Evolutionary conservation across 768 basidiomycete species (phyloP), one percentile per base, ranked within the genome.

Genomic region (Russula brevipes): DNA sequence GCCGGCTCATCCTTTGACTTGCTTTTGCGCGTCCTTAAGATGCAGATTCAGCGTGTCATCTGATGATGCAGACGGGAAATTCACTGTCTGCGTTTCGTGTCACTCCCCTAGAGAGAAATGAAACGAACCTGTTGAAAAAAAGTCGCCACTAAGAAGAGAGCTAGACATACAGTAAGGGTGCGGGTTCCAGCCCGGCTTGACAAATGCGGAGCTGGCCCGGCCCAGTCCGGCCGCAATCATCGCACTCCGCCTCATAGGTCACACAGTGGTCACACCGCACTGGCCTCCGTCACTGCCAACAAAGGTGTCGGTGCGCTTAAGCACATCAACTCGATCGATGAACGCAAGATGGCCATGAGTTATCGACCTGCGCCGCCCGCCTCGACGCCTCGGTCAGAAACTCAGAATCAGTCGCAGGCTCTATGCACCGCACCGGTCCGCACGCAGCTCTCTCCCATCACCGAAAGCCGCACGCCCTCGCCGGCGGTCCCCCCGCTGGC

Each of bases 361-460:
- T n/a, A n/a, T n/a, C n/a, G n/a, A n/a, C n/a, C n/a, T n/a, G n/a
- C n/a, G n/a, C n/a, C n/a, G n/a, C n/a, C n/a, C n/a, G n/a, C n/a
- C n/a, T n/a, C n/a, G n/a, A n/a, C n/a, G n/a, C n/a, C n/a, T n/a
- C n/a, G n/a, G n/a, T n/a, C n/a, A n/a, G n/a, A n/a, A n/a, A n/a
- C n/a, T n/a, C 62, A 11, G 62, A 63, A 30, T 63, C 62, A 11
- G 62, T 59, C 7, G 62, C 59, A 19, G 57, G 45, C 14, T 54
- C 62, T 30, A 49, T 63, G 39, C 46, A 12, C 33, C 52, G 57
- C 31, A 59, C 51, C 5, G n/a, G n/a, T n/a, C n/a, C n/a, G n/a
- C n/a, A n/a, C n/a, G n/a, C 33, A 33, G 5, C 62, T 59, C 38
- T 54, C 62, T 38, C 16, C 57, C 11, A 63, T 63, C 33, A 54